These are phyloP conservation scores for Trifolium subterraneum DNA, from an alignment of 306 rosid species.

Conservation along the genomic window DNA sequence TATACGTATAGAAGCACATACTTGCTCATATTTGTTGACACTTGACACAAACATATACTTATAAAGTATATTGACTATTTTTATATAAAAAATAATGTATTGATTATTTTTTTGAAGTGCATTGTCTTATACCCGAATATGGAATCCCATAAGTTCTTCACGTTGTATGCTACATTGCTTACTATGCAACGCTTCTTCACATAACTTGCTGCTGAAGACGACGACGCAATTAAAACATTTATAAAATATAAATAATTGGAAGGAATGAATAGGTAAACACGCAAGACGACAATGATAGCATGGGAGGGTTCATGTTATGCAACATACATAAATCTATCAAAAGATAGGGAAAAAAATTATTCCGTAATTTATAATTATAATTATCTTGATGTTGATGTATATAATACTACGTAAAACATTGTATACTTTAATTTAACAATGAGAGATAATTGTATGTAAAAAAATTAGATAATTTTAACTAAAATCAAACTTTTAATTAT, in stretches of 20 bases:
- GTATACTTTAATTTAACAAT: too few relatives aligned
- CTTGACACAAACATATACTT: background rate
- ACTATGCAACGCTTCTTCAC: background rate
- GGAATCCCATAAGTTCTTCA: constrained; percentile 32
- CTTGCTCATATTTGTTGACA: background rate
- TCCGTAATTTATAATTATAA: too few relatives aligned
- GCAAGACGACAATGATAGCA: constrained; percentile 44
- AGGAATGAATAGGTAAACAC: constrained; percentile 28
- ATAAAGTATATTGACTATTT: background rate
- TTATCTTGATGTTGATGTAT: too few relatives aligned
- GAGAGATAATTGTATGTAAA: too few relatives aligned
- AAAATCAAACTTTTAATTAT: too few relatives aligned
- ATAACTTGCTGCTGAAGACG: constrained; percentile 35
- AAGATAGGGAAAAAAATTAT: too few relatives aligned
- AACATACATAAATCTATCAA: background rate
- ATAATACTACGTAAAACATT: too few relatives aligned
- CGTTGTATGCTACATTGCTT: constrained; percentile 22
- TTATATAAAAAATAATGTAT: background rate
- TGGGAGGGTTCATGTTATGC: constrained; percentile 17
- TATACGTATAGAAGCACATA: background rate
- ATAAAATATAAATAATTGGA: background rate
- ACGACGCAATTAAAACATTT: background rate
- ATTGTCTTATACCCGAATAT: constrained; percentile 12
- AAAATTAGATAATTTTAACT: too few relatives aligned
- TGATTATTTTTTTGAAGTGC: background rate